phyloP scores from a whole-genome alignment of 345 rosid genomes.

The Eucalyptus cloeziana region DNA sequence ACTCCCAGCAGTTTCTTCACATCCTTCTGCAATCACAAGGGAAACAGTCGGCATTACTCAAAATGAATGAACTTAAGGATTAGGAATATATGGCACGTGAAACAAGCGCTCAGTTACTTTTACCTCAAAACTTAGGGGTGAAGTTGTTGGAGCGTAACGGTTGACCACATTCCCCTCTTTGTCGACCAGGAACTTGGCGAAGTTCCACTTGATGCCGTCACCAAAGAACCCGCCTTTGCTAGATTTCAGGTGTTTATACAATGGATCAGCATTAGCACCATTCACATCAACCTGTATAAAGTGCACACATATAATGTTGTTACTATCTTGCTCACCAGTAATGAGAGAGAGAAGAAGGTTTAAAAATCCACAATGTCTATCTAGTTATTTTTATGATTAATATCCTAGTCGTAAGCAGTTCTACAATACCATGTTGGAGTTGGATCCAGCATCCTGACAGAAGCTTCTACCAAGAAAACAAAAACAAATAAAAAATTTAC shows the following conservation, averaged over 20 bases:
- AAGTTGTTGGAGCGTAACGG: constrained; percentile 24
- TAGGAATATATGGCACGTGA: background rate
- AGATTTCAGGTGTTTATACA: constrained; percentile 30
- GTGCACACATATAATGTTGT: background rate
- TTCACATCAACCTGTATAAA: constrained; percentile 24
- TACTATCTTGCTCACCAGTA: background rate
- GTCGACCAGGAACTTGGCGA: constrained; percentile 34
- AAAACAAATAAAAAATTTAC: background rate
- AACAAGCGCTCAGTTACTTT: background rate
- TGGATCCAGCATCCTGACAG: background rate
- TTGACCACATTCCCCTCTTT: constrained; percentile 27
- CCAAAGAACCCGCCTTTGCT: constrained; percentile 24
- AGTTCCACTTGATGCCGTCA: constrained; percentile 31
- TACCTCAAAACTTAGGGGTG: constrained; percentile 33
- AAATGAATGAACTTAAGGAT: background rate
- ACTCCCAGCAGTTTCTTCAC: constrained; percentile 56
- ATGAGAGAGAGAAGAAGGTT: background rate
- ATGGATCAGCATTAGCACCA: constrained; percentile 21
- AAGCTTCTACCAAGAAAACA: background rate
- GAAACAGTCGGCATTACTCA: background rate
- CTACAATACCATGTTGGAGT: background rate
- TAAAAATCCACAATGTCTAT: background rate
- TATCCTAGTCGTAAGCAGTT: background rate
- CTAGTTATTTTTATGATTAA: background rate
- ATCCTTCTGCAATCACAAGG: constrained; percentile 40